Conservation (phyloP, 768 basidiomycete genomes). For the Porpolomopsis calyptriformis region DNA sequence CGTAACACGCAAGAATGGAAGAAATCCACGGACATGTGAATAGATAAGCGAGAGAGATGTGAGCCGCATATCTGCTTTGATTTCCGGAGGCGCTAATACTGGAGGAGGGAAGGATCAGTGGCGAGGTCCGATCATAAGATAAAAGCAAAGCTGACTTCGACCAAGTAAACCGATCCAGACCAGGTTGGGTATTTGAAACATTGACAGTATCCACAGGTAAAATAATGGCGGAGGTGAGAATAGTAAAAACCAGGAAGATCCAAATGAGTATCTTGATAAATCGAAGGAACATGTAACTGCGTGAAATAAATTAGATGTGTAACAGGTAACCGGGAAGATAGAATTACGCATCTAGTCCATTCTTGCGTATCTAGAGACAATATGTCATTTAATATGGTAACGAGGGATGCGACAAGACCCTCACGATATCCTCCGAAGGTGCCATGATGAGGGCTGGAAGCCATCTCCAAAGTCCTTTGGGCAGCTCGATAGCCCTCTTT, state of each 20-base stretch:
- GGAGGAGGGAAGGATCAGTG: neutral
- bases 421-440: slow-evolving; percentile 36
- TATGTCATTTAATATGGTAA: neutral
- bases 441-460: slow-evolving; percentile 33
- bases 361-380: slow-evolving; percentile 37
- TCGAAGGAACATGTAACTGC: slow-evolving; percentile 46
- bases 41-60: slow-evolving; percentile 42
- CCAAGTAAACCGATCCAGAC: slow-evolving; percentile 40
- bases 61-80: slow-evolving; percentile 42
- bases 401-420: slow-evolving; percentile 10
- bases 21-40: slow-evolving; percentile 34
- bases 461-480: slow-evolving; percentile 40
- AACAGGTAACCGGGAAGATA: slow-evolving; percentile 11
- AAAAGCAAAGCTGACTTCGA: slow-evolving; percentile 31
- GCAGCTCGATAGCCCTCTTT: slow-evolving; percentile 36
- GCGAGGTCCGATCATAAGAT: neutral
- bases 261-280: slow-evolving; percentile 53
- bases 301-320: neutral
- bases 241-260: slow-evolving; percentile 43
- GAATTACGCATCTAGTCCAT: slow-evolving; percentile 58
- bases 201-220: slow-evolving; percentile 44
- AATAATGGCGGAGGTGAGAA: slow-evolving; percentile 53
- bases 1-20: neutral
- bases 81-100: slow-evolving; percentile 27
- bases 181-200: slow-evolving; percentile 22